A percentile compares a stretch with the other conserved stretches of the same genome.
phyloP scores from a whole-genome alignment of 495 filamentous ascomycete genomes.

The Glutinoglossum americanum region DNA sequence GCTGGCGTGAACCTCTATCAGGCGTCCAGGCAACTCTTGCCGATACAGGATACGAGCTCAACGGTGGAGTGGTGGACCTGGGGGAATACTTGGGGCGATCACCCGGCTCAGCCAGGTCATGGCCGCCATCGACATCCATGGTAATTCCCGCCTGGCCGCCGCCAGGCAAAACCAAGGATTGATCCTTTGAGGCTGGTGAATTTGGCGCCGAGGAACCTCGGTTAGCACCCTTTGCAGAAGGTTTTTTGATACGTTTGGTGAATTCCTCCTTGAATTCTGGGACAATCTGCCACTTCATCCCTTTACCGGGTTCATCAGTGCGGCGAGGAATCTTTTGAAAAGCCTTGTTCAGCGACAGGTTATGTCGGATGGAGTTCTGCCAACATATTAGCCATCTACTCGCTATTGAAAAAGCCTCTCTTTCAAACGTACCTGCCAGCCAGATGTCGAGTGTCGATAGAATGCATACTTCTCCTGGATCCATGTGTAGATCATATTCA shows the following conservation, averaged over 20 bases:
- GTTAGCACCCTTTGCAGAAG: conserved; percentile 3
- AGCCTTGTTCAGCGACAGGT: conserved; percentile 76
- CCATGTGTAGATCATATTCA: conserved; percentile 78
- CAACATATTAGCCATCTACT: conserved; percentile 8
- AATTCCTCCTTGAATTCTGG: conserved; percentile 53
- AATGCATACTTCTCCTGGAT: conserved; percentile 79
- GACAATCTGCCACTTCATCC: conserved; percentile 93
- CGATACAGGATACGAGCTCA: conserved; percentile 19
- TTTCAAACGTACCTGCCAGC: conserved; percentile 57
- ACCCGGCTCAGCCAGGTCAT: background rate
- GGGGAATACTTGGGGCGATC: conserved; percentile 18
- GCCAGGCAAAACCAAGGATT: background rate
- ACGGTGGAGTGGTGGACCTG: conserved; percentile 24
- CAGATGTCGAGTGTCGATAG: conserved; percentile 59
- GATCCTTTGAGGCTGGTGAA: conserved; percentile 22
- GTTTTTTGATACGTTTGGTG: conserved; percentile 1
- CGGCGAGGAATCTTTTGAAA: conserved; percentile 82
- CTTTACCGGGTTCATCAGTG: conserved; percentile 91
- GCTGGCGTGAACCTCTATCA: conserved; percentile 29
- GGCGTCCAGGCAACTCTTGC: conserved; percentile 32
- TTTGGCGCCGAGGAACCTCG: conserved; percentile 33
- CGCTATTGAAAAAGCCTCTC: background rate
- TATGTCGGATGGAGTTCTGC: conserved; percentile 90
- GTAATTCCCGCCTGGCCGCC: background rate
- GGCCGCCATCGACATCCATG: background rate